A percentile compares a stretch with the other conserved stretches of the same genome.
phyloP scores from a whole-genome alignment of 768 basidiomycete genomes.

The Leccinum arenicola region DNA sequence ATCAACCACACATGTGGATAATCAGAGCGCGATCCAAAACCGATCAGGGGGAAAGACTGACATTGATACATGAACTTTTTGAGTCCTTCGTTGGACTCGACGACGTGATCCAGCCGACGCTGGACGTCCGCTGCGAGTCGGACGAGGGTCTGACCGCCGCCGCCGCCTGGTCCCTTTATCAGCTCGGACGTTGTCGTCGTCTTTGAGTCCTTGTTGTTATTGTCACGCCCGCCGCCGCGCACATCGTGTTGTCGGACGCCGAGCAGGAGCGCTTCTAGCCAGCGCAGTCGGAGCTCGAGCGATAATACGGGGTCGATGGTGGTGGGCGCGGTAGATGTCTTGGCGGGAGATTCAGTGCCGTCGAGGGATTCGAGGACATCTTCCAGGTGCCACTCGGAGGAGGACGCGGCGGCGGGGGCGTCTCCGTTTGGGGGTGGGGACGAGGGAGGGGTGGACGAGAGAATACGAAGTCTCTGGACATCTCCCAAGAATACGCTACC shows the following conservation, averaged over 20 bases:
- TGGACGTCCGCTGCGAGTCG: slow-evolving; percentile 62
- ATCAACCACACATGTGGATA: neutral
- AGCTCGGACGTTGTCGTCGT: slow-evolving; percentile 33
- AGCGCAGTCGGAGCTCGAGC: slow-evolving; percentile 70
- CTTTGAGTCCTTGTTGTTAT: slow-evolving; percentile 37
- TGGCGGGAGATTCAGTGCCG: slow-evolving; percentile 19
- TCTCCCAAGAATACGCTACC: slow-evolving; percentile 85
- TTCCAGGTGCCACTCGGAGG: slow-evolving; percentile 13
- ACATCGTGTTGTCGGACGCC: slow-evolving; percentile 51
- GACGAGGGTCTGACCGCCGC: slow-evolving; percentile 46
- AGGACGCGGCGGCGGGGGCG: slow-evolving; percentile 1
- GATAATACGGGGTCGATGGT: slow-evolving; percentile 64
- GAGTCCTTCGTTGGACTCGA: slow-evolving; percentile 69
- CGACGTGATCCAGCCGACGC: slow-evolving; percentile 49
- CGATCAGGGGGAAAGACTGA: slow-evolving; percentile 21
- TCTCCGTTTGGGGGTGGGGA: slow-evolving; percentile 35
- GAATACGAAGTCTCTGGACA: slow-evolving; percentile 59
- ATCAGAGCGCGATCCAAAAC: neutral
- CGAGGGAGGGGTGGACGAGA: slow-evolving; percentile 54
- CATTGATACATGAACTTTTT: slow-evolving; percentile 75
- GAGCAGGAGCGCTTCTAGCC: slow-evolving; percentile 75
- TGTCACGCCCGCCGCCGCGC: slow-evolving; percentile 29
- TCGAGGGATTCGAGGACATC: slow-evolving; percentile 23
- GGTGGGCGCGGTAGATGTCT: slow-evolving; percentile 7
- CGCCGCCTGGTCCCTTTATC: slow-evolving; percentile 34